These are phyloP conservation scores for Magnolia changhungtana DNA, from an alignment of 164 flowering plant genomes.

Conservation along the genomic window DNA sequence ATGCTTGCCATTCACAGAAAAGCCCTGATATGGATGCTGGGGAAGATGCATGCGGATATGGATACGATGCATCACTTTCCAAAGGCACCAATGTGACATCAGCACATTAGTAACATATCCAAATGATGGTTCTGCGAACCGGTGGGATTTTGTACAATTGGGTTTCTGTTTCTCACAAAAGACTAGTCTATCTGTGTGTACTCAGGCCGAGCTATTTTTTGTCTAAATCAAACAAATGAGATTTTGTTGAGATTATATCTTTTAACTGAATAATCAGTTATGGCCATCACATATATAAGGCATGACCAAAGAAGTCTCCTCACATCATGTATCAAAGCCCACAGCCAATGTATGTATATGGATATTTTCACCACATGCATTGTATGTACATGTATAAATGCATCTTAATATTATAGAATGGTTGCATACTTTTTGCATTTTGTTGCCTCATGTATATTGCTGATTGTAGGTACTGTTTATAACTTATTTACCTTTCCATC, in stretches of 20 bases:
- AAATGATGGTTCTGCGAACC: no score
- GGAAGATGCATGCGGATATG: neutral
- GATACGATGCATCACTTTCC: neutral
- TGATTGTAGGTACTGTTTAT: conserved; percentile 52
- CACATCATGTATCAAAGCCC: neutral
- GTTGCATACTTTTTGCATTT: neutral
- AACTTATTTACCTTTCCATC: conserved; percentile 96
- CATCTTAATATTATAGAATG: neutral
- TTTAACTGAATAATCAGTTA: no score
- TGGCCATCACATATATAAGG: neutral
- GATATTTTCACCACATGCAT: neutral
- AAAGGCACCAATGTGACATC: neutral
- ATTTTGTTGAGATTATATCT: neutral
- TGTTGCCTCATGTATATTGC: neutral
- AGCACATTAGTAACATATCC: neutral
- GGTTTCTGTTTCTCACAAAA: neutral
- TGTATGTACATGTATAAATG: neutral
- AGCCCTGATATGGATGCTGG: neutral
- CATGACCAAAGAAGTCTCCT: neutral
- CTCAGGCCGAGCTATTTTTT: neutral
- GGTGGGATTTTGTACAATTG: neutral
- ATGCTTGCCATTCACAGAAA: neutral
- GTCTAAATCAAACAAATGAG: neutral
- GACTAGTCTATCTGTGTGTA: neutral
- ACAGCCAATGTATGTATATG: neutral